Evolutionary conservation across 2,329 filamentous ascomycete species (phyloP).

Genomic region (Monosporascus sp.): DNA sequence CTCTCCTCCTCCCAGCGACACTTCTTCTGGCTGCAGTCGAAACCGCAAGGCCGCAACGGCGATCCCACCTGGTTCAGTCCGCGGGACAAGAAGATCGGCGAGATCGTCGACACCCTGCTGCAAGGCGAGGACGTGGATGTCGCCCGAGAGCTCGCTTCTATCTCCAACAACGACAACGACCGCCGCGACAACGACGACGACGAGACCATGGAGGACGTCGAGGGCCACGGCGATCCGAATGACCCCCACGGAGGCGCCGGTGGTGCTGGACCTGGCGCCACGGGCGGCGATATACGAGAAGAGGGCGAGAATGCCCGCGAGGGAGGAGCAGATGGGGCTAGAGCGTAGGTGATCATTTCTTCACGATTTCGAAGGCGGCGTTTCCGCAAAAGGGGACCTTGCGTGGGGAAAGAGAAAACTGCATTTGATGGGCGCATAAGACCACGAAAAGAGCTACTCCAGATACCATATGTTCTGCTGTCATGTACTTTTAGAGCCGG

Average conservation of each 20-base stretch:
- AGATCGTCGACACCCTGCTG: slow-evolving; percentile 77
- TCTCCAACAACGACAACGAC: slow-evolving; percentile 48
- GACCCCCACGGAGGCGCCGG: slow-evolving; percentile 60
- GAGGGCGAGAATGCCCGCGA: slow-evolving; percentile 86
- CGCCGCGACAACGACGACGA: slow-evolving; percentile 57
- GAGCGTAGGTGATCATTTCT: slow-evolving; percentile 84
- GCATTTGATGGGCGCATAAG: slow-evolving; percentile 13
- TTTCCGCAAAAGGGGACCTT: slow-evolving; percentile 16
- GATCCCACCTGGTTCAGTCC: slow-evolving; percentile 77
- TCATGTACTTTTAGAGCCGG: slow-evolving; percentile 25
- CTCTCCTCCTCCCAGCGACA: slow-evolving; percentile 84
- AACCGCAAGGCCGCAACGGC: slow-evolving; percentile 65
- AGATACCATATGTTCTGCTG: slow-evolving; percentile 7
- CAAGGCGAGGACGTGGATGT: slow-evolving; percentile 88
- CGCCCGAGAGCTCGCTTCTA: slow-evolving; percentile 61
- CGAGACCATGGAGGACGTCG: slow-evolving; percentile 74
- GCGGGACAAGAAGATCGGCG: slow-evolving; percentile 79
- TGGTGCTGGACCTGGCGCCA: slow-evolving; percentile 80
- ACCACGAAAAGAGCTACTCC: slow-evolving; percentile 7
- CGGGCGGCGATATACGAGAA: slow-evolving; percentile 84
- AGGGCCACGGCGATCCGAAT: slow-evolving; percentile 56
- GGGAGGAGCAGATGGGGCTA: slow-evolving; percentile 90
- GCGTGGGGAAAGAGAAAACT: slow-evolving; percentile 6
- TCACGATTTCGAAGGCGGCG: slow-evolving; percentile 21
- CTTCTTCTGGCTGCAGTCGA: slow-evolving; percentile 95